These are phyloP conservation scores for Fraxinus pennsylvanica DNA, from an alignment of 257 asterid genomes.

Conservation along the genomic window DNA sequence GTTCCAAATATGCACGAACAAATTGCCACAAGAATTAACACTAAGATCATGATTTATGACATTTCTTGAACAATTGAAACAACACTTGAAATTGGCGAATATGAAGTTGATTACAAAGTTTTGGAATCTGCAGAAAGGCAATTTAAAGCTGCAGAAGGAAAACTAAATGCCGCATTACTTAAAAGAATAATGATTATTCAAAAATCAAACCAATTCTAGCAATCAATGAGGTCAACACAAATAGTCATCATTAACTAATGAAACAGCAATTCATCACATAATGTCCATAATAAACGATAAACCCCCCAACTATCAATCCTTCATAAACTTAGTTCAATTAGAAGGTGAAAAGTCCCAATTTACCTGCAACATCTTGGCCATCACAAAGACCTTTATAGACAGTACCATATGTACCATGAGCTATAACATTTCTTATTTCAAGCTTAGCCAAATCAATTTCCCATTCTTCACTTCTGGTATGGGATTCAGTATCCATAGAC, in stretches of 20 bases:
- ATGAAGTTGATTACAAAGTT: background rate
- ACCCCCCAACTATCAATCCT: background rate
- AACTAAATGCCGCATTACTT: background rate
- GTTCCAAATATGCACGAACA: background rate
- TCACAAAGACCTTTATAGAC: slow-evolving; percentile 56
- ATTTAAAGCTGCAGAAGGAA: background rate
- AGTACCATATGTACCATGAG: slow-evolving; percentile 71
- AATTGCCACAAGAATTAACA: background rate
- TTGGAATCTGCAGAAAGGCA: background rate
- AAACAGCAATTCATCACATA: background rate
- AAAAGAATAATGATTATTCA: background rate
- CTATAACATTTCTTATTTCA: slow-evolving; percentile 52
- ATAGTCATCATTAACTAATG: background rate
- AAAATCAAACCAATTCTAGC: background rate
- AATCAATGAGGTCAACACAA: background rate
- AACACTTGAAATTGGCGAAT: background rate
- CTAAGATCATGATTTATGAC: background rate
- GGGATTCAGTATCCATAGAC: slow-evolving; percentile 33
- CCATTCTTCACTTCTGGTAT: slow-evolving; percentile 45
- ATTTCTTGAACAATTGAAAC: background rate
- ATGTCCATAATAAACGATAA: background rate
- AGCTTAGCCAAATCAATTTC: slow-evolving; percentile 53
- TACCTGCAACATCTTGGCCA: slow-evolving; percentile 66
- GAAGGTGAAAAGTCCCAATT: background rate
- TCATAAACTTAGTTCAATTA: background rate